Base-by-base conservation (phyloP, 768 basidiomycete species). In the Russula dissimulans region DNA sequence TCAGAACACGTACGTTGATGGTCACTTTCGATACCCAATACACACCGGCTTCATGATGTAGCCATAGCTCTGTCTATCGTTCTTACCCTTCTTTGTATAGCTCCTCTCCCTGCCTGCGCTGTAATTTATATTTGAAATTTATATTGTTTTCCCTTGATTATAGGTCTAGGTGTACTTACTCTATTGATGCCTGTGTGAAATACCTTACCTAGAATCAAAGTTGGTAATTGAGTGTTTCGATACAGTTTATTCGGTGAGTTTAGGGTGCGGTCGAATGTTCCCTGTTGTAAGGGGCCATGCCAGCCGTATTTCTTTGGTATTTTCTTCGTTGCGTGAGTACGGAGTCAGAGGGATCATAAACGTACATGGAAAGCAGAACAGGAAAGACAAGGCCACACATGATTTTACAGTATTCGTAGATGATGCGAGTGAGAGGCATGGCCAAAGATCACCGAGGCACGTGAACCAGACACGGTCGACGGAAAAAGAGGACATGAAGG, bases 321-420 rank as follows among this genome's bases (percentile, higher is more conserved):
- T 36, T 36, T 36, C 34, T 38, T 39, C 18, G 43, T 15, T 50
- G 50, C 49, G 52, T 41, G 44, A 12, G 10, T 59, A 31, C 36
- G 34, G 10, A 57, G 59, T 49, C 31, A 54, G 47, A 51, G 5
- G 9, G 5, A 46, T 14, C 34, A 29, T 52, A 56, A 22, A 43
- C 29, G 8, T 44, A 61, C 54, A 61, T 14, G n/a, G 41, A 26
- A 9, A 48, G 34, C 18, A 54, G 22, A 38, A 42, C 26, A 6
- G 10, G 15, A 7, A 45, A 34, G 7, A 31, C 12, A 14, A 50
- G 15, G 50, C 32, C 26, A 32, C n/a, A 32, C 18, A 32, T 4
- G 29, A 5, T 17, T 18, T 54, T 60, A 60, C 60, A 56, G 26
- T 45, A 44, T 38, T 56, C 22, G n/a, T 49, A 60, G 54, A 60